phyloP scores from a whole-genome alignment of 2,329 filamentous ascomycete species.

The Orbilia javanica region DNA sequence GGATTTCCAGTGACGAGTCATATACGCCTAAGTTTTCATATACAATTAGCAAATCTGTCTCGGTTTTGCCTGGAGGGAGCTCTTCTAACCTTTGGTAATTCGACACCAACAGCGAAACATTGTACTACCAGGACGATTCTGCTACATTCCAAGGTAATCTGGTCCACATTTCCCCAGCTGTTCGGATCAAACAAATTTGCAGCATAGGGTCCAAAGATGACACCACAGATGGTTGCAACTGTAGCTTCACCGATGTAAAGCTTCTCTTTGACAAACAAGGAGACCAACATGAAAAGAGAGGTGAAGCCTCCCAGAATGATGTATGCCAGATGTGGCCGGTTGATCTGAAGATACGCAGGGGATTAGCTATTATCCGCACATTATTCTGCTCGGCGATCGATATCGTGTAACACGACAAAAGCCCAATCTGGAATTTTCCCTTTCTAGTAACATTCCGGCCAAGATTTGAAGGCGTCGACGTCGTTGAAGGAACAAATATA shows the following conservation, averaged over 20 bases:
- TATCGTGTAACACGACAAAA: neutral
- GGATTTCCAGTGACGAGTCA: slow-evolving; percentile 97
- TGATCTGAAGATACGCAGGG: slow-evolving; percentile 69
- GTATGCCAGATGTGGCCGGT: slow-evolving; percentile 96
- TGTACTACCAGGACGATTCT: slow-evolving; percentile 90
- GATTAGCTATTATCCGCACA: slow-evolving; percentile 26
- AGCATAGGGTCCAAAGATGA: slow-evolving; percentile 88
- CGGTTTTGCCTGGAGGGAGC: neutral
- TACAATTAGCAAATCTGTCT: slow-evolving; percentile 6
- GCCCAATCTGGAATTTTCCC: slow-evolving; percentile 12
- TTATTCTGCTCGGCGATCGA: neutral
- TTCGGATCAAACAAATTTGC: slow-evolving; percentile 82
- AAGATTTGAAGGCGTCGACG: neutral
- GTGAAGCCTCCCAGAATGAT: slow-evolving; percentile 98
- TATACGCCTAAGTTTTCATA: slow-evolving; percentile 72
- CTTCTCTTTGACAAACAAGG: slow-evolving; percentile 96
- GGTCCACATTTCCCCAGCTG: slow-evolving; percentile 84
- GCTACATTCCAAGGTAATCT: slow-evolving; percentile 89
- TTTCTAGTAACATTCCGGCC: slow-evolving; percentile 4
- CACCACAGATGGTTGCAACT: slow-evolving; percentile 86
- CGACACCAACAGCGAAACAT: slow-evolving; percentile 91
- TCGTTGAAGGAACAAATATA: slow-evolving; percentile 16
- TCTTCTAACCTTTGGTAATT: slow-evolving; percentile 76
- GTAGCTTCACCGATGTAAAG: slow-evolving; percentile 99
- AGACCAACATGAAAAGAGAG: slow-evolving; percentile 97